These are phyloP conservation scores for Senna siamea DNA, from an alignment of 306 rosid genomes.

Conservation along the genomic window DNA sequence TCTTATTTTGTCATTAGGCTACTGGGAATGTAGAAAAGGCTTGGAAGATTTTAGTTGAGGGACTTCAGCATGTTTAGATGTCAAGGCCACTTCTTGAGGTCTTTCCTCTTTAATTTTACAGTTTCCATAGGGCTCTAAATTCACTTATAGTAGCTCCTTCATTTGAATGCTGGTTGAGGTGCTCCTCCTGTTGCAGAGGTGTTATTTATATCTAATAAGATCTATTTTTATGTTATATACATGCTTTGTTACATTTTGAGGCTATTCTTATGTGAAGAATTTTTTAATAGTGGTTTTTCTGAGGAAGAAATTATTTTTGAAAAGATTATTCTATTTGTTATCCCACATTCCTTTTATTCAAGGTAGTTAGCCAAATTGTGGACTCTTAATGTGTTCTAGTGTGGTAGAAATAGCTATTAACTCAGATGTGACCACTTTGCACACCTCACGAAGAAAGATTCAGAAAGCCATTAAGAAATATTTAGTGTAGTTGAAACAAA, in stretches of 20 bases:
- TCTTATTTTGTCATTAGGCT: constrained; percentile 53
- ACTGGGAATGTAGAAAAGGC: constrained; percentile 82
- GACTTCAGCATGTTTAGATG: constrained; percentile 68
- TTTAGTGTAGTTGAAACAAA: too few species aligned
- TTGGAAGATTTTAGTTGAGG: constrained; percentile 68
- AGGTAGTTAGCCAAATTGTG: too few species aligned
- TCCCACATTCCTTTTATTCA: background rate
- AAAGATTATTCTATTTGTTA: too few species aligned
- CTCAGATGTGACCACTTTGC: background rate
- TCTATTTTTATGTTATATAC: constrained; percentile 39
- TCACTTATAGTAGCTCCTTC: constrained; percentile 2
- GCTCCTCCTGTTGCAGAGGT: constrained; percentile 1
- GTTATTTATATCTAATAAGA: constrained; percentile 6
- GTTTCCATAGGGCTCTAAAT: background rate
- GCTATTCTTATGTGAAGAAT: constrained; percentile 46
- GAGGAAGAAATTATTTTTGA: background rate
- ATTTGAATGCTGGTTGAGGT: constrained; percentile 14
- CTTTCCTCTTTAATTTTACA: constrained; percentile 24
- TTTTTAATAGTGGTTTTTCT: background rate
- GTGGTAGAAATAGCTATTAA: background rate
- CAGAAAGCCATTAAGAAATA: background rate
- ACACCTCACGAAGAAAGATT: background rate
- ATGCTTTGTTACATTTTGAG: constrained; percentile 91
- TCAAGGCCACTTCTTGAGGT: constrained; percentile 88
- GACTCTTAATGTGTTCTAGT: background rate